Base-by-base conservation (phyloP, 2,329 filamentous ascomycete genomes). In the Cercospora beticola region DNA sequence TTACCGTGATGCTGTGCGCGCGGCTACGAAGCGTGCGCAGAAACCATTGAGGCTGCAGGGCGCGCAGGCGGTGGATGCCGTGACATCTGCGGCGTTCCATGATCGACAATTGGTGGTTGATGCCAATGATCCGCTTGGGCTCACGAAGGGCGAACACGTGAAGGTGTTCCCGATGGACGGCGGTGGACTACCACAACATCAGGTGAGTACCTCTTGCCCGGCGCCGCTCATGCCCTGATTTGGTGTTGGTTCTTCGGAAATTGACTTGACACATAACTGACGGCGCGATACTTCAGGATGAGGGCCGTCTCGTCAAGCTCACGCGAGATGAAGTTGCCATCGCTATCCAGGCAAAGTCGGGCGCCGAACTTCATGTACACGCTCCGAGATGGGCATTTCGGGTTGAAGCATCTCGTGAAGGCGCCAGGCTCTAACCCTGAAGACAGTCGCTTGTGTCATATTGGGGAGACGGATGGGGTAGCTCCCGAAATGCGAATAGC, bases 121-220 rank as follows among this genome's bases (percentile, higher is more conserved):
- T 69, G 76, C 70, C 12, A 71, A 72, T 4, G 88, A 92, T 76
- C 84, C 85, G 2, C 78, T 85, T 60, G 82, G 83, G 0, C 75
- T 92, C 69, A 78, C 79, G 62, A 82, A 79, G 68, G 89, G 89
- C 1, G 81, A 86, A 31, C 70, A 77, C 56, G 86, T 92, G 3
- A 81, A 84, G 75, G 78, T 91, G 28, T 88, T 84, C 82, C 90
- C 89, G 5, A 86, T 84, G 2, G 89, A 92, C 76, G 85, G 86
- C 56, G 74, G 74, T 56, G 89, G 89, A 5, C 83, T 80, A 63
- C 82, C 49, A 16, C 49, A 77, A n/a, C 83, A 88, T 75, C 85
- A 83, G 65, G 68, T 70, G 57, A 65, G 62, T 58, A 8, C 14
- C 14, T 26, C n/a, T 14, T 33, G 26, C 16, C 28, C 18, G 56